Conservation (phyloP, 1,284 basidiomycete genomes). For the Athelia sp. region DNA sequence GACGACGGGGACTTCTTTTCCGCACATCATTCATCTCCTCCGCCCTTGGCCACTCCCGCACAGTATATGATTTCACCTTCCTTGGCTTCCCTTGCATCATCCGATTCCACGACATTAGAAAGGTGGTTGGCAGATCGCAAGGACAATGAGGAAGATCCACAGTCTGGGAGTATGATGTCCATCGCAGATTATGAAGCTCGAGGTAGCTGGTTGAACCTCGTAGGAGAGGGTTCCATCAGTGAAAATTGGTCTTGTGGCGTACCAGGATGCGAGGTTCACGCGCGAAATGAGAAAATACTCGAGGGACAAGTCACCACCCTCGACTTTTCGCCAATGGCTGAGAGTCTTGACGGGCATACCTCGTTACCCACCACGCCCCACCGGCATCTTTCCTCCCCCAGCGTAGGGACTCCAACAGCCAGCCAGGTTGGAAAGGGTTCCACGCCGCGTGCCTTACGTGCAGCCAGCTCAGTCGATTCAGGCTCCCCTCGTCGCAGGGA, state of each 20-base stretch:
- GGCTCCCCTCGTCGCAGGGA: constrained; percentile 14
- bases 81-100: constrained; percentile 14
- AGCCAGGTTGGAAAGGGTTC: background rate
- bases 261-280: constrained; percentile 22
- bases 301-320: background rate
- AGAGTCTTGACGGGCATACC: background rate
- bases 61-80: background rate
- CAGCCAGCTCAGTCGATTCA: no score
- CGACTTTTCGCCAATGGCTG: background rate
- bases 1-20: background rate
- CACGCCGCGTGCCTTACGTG: background rate
- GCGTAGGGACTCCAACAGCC: background rate
- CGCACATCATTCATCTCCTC: background rate
- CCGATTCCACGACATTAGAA: constrained; percentile 29
- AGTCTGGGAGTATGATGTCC: constrained; percentile 24
- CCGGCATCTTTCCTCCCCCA: background rate
- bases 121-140: constrained; percentile 34
- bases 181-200: constrained; percentile 41
- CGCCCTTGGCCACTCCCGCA: background rate
- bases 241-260: constrained; percentile 22
- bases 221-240: constrained; percentile 5
- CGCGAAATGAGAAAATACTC: constrained; percentile 1
- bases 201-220: constrained; percentile 41
- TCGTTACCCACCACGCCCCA: background rate
- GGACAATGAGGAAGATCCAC: constrained; percentile 12